These are phyloP conservation scores for Aureobasidium zeae DNA, from an alignment of 2,329 filamentous ascomycete species.

Conservation along the genomic window DNA sequence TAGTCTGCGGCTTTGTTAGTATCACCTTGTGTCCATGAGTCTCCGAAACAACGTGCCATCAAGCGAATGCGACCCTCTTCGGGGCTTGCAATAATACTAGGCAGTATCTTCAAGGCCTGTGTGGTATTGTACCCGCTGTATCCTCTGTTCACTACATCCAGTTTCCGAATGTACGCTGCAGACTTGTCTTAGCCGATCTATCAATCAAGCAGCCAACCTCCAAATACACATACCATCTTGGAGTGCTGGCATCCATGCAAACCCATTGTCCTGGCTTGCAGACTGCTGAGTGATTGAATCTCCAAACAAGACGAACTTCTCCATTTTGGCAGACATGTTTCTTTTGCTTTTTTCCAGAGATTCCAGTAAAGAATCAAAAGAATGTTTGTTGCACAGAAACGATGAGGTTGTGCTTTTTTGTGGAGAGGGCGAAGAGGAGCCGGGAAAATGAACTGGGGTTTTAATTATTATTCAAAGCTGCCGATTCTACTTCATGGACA, in stretches of 20 bases:
- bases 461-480: no score
- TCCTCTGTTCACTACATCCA: constrained; percentile 84
- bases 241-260: constrained; percentile 64
- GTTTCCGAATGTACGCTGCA: constrained; percentile 63
- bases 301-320: constrained; percentile 64
- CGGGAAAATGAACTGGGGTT: no score
- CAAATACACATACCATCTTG: constrained; percentile 49
- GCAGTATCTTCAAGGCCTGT: constrained; percentile 60
- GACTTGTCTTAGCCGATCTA: no score
- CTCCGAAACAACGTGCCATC: constrained; percentile 41
- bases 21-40: not conserved
- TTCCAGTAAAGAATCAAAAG: no score
- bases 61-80: constrained; percentile 54
- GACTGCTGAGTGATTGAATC: constrained; percentile 77
- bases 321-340: no score
- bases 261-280: constrained; percentile 53
- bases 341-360: no score
- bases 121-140: constrained; percentile 76
- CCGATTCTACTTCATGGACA: no score
- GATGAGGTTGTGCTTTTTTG: not conserved
- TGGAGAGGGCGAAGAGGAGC: no score
- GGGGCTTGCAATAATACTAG: constrained; percentile 61
- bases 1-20: constrained; percentile 40
- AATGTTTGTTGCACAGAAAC: constrained; percentile 1
- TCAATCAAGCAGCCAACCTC: no score